A percentile compares a stretch with the other conserved stretches of the same genome.
Conservation (phyloP, 768 basidiomycete genomes). For the Lactarius trivialis region DNA sequence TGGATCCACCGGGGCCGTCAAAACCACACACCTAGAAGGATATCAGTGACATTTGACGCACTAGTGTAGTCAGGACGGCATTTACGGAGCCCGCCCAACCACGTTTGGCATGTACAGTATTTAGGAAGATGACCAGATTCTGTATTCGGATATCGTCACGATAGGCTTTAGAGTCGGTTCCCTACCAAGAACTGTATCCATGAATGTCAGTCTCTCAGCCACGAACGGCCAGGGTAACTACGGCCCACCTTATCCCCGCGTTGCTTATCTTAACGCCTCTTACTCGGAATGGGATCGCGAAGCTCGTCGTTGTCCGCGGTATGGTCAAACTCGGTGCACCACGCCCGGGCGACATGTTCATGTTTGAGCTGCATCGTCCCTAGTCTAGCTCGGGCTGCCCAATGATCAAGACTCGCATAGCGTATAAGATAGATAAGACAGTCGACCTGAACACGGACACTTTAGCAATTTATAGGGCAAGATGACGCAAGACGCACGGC, state of each 20-base stretch:
- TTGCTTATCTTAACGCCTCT: conserved; percentile 64
- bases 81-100: conserved; percentile 85
- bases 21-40: conserved; percentile 60
- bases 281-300: conserved; percentile 46
- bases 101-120: conserved; percentile 86
- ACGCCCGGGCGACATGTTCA: conserved; percentile 76
- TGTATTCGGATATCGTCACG: conserved; percentile 94
- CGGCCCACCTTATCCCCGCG: conserved; percentile 64
- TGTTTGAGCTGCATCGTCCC: conserved; percentile 72
- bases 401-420: conserved; percentile 64
- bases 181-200: conserved; percentile 56
- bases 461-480: not conserved
- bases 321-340: conserved; percentile 83
- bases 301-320: conserved; percentile 56
- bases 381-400: conserved; percentile 54
- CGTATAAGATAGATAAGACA: conserved; percentile 93
- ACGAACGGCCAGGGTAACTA: not conserved
- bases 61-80: not conserved
- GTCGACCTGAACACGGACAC: conserved; percentile 58
- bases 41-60: not conserved
- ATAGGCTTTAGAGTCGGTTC: conserved; percentile 74
- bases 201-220: not conserved
- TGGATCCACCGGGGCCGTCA: conserved; percentile 84
- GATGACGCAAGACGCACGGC: conserved; percentile 46
- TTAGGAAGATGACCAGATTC: conserved; percentile 97